Evolutionary conservation across 2,329 filamentous ascomycete genomes (phyloP).

Genomic region (Eurotiales sp.): DNA sequence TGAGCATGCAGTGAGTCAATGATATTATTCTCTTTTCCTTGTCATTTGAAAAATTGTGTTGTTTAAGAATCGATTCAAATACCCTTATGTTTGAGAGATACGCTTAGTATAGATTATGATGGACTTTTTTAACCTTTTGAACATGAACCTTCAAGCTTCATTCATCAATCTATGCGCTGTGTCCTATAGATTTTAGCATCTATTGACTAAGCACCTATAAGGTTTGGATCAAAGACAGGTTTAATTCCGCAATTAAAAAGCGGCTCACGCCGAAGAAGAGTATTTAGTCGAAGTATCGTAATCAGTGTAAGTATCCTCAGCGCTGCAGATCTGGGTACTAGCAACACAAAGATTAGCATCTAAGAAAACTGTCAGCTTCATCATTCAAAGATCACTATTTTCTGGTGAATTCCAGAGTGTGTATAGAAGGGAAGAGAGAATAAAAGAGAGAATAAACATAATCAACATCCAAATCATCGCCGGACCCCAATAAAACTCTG

Average conservation of each 20-base stretch:
- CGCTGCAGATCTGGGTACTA: slow-evolving; percentile 2
- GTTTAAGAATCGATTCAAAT: slow-evolving; percentile 8
- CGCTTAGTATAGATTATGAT: slow-evolving; percentile 8
- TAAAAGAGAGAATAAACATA: too few species aligned
- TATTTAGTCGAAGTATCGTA: slow-evolving; percentile 11
- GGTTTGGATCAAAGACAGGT: too few species aligned
- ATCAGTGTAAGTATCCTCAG: slow-evolving; percentile 1
- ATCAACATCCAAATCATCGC: too few species aligned
- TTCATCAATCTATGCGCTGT: neutral
- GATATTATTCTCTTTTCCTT: slow-evolving; percentile 2
- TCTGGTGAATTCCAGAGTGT: neutral
- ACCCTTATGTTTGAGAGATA: slow-evolving; percentile 14
- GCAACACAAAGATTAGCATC: neutral
- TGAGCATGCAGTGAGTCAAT: slow-evolving; percentile 8
- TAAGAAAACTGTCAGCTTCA: too few species aligned
- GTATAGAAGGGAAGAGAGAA: too few species aligned
- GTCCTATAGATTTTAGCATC: too few species aligned
- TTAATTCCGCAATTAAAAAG: too few species aligned
- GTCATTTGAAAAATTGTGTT: slow-evolving; percentile 4
- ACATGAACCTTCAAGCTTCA: neutral
- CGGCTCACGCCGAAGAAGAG: neutral
- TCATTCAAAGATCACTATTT: too few species aligned
- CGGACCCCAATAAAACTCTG: too few species aligned
- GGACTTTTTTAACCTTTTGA: neutral
- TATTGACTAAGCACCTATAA: too few species aligned